Conservation (phyloP, 1,139 yeast genomes). For the Pichia sp. region DNA sequence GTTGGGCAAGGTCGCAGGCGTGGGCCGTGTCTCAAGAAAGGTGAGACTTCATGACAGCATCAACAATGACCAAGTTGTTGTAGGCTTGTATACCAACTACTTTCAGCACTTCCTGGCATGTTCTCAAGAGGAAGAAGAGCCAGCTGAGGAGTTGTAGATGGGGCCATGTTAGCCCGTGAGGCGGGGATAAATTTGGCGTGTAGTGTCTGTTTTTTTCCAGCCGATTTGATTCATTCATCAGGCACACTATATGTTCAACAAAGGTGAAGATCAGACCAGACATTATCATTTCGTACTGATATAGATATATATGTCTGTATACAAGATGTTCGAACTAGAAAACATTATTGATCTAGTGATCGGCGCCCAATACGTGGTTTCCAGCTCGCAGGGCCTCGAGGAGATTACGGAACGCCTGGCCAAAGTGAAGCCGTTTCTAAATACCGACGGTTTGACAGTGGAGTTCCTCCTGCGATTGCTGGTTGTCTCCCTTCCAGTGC, state of each 20-base stretch:
- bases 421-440: slow-evolving; percentile 1
- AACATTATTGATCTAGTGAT: slow-evolving; percentile 2
- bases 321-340: slow-evolving; percentile 4
- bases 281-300: too few relatives aligned
- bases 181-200: not conserved
- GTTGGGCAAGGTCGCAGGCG: slow-evolving; percentile 18
- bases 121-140: slow-evolving; percentile 4
- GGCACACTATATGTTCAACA: too few relatives aligned
- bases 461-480: slow-evolving; percentile 3
- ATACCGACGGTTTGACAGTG: not conserved
- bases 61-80: slow-evolving; percentile 4
- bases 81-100: slow-evolving; percentile 24
- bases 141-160: not conserved
- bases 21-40: not conserved
- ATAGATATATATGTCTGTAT: too few relatives aligned
- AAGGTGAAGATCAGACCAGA: too few relatives aligned
- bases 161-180: not conserved
- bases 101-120: slow-evolving; percentile 23
- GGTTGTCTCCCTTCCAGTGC: slow-evolving; percentile 7
- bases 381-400: not conserved
- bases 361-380: slow-evolving; percentile 5
- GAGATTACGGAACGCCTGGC: slow-evolving; percentile 2
- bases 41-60: not conserved
- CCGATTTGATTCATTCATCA: not conserved
- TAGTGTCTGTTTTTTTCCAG: not conserved